phyloP scores from a whole-genome alignment of 345 rosid genomes.

The Ricinus communis region DNA sequence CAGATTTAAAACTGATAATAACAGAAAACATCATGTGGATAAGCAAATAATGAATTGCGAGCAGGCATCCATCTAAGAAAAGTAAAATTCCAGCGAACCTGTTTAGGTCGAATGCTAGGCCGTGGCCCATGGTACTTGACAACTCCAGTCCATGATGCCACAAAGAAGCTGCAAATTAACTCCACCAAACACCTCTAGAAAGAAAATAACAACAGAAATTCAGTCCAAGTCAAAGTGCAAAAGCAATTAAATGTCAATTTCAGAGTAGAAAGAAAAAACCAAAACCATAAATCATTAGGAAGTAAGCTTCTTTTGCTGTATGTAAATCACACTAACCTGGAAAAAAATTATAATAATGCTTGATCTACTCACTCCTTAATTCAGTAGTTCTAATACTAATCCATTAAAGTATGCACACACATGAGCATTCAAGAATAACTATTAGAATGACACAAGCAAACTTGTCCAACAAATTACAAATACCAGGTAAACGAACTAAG shows the following conservation, averaged over 20 bases:
- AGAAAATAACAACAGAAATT: conserved; percentile 13
- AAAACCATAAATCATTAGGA: not conserved
- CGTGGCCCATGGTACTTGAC: conserved; percentile 96
- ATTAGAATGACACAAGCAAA: not conserved
- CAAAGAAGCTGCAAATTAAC: conserved; percentile 97
- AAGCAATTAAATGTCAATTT: not conserved
- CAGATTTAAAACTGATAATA: not conserved
- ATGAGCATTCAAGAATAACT: not conserved
- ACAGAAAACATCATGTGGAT: not conserved
- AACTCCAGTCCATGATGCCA: conserved; percentile 98
- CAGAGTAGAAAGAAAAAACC: not conserved
- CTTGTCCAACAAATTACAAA: not conserved
- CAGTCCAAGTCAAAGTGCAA: conserved; percentile 15
- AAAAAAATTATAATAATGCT: not conserved
- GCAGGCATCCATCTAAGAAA: conserved; percentile 9
- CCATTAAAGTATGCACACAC: not conserved
- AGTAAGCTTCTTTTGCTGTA: not conserved
- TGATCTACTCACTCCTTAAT: not conserved
- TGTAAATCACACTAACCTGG: not conserved
- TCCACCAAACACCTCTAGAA: conserved; percentile 89
- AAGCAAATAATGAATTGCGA: not conserved
- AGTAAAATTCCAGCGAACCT: conserved; percentile 41
- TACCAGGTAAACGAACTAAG: not conserved
- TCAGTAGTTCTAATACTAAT: not conserved
- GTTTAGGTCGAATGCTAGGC: conserved; percentile 94